phyloP scores from a whole-genome alignment of 768 basidiomycete species.

The Amanita pallidorosea region DNA sequence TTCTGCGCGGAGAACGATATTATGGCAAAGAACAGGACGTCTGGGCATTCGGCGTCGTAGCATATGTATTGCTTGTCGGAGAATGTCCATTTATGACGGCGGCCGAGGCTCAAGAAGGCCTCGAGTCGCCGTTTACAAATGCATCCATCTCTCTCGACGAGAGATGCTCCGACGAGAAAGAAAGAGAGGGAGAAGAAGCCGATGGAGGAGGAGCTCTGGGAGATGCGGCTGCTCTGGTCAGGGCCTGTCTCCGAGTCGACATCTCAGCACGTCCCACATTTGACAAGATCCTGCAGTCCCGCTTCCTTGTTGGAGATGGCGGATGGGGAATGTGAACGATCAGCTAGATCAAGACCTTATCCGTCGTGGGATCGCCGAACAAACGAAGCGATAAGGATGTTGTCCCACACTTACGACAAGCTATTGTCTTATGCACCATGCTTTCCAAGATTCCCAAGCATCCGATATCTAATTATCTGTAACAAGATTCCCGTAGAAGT shows the following conservation, averaged over 20 bases:
- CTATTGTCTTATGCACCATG: background rate
- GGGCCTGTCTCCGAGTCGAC: constrained; percentile 77
- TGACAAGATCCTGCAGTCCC: constrained; percentile 66
- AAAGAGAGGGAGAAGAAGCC: constrained; percentile 59
- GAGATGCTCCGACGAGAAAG: constrained; percentile 66
- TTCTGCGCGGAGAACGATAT: constrained; percentile 89
- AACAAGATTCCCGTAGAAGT: background rate
- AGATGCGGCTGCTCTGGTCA: constrained; percentile 79
- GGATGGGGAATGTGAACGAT: constrained; percentile 51
- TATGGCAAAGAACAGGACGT: constrained; percentile 96
- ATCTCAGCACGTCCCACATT: constrained; percentile 75
- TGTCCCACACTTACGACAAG: background rate
- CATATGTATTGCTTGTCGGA: constrained; percentile 85
- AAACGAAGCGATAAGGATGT: background rate
- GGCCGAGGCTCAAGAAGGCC: constrained; percentile 81
- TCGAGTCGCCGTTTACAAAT: constrained; percentile 64
- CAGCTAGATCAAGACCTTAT: background rate
- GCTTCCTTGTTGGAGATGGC: constrained; percentile 67
- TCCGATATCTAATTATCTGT: background rate
- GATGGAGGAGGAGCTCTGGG: constrained; percentile 81
- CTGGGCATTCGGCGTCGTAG: constrained; percentile 97
- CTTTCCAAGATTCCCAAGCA: background rate
- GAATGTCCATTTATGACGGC: constrained; percentile 91
- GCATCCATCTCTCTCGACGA: constrained; percentile 72
- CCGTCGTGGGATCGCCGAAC: background rate